phyloP scores from a whole-genome alignment of 768 basidiomycete genomes.

The Holtermannia corniformis region DNA sequence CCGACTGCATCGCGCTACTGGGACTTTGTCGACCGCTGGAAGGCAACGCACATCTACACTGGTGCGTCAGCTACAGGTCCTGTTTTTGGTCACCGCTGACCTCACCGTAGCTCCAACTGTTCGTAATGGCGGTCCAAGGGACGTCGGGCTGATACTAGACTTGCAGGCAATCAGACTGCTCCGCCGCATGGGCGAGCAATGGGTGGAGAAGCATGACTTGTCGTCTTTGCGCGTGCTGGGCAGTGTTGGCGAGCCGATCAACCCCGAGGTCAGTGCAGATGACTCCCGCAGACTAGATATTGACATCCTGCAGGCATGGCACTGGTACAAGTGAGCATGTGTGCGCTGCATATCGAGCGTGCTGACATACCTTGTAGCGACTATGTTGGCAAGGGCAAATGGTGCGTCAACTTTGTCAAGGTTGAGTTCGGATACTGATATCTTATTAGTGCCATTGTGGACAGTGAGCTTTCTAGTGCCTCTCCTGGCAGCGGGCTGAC shows the following conservation, averaged over 20 bases:
- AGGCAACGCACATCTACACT: constrained; percentile 89
- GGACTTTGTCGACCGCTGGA: constrained; percentile 86
- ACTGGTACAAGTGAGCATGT: constrained; percentile 99
- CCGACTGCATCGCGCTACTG: constrained; percentile 94
- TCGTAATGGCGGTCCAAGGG: too few species aligned
- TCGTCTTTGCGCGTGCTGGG: constrained; percentile 76
- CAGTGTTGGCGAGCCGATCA: constrained; percentile 94
- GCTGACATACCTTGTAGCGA: too few species aligned
- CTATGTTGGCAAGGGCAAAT: constrained; percentile 75
- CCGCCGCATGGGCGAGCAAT: constrained; percentile 71
- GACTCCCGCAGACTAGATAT: too few species aligned
- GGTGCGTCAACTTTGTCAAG: too few species aligned
- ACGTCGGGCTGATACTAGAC: too few species aligned
- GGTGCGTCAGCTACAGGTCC: constrained; percentile 42
- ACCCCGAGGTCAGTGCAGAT: too few species aligned
- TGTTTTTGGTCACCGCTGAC: too few species aligned
- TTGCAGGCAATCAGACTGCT: constrained; percentile 91
- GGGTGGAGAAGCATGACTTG: constrained; percentile 74
- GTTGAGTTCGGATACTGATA: too few species aligned
- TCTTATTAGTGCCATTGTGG: constrained; percentile 87
- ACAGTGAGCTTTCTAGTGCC: constrained; percentile 55
- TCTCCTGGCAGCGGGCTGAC: neutral
- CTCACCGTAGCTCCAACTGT: too few species aligned
- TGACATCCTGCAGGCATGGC: too few species aligned
- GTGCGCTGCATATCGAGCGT: too few species aligned